Percentiles rank a stretch among this genome's conserved stretches.
Conservation (phyloP, 1,284 basidiomycete species). For the Tilletia setariae region DNA sequence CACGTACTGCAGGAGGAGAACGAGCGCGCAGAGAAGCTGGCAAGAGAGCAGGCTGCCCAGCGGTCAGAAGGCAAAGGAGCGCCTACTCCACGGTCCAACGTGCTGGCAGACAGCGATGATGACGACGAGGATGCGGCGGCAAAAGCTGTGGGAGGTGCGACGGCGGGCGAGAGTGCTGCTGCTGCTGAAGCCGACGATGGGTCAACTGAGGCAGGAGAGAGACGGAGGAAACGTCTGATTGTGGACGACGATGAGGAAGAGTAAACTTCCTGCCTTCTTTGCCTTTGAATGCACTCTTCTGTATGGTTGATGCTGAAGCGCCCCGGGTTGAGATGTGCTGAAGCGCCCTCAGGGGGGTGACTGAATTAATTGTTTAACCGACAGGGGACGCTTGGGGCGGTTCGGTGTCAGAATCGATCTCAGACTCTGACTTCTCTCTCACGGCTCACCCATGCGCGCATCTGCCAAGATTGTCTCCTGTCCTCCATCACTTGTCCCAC, state of each 20-base stretch:
- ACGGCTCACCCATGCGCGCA: too few species aligned
- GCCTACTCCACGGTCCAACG: neutral
- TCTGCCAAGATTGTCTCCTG: too few species aligned
- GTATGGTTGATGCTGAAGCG: too few species aligned
- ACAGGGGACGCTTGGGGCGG: too few species aligned
- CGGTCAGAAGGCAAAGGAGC: conserved; percentile 1
- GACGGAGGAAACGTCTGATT: neutral
- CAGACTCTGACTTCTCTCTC: too few species aligned
- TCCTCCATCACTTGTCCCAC: neutral
- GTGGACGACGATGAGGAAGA: conserved; percentile 3
- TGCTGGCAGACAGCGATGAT: conserved; percentile 3
- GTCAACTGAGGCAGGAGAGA: neutral
- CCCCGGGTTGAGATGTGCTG: too few species aligned
- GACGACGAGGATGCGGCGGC: neutral
- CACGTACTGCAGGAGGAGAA: conserved; percentile 1
- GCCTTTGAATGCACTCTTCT: too few species aligned
- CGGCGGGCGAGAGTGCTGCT: neutral
- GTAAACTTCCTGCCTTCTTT: too few species aligned
- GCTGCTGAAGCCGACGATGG: neutral
- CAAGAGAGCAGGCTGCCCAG: neutral
- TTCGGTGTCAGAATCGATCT: too few species aligned
- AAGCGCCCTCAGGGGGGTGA: too few species aligned
- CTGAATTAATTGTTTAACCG: too few species aligned
- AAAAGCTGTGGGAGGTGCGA: neutral
- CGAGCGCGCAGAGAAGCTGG: conserved; percentile 1